These are phyloP conservation scores for Sapria himalayana DNA, from an alignment of 345 rosid genomes.

Conservation along the genomic window DNA sequence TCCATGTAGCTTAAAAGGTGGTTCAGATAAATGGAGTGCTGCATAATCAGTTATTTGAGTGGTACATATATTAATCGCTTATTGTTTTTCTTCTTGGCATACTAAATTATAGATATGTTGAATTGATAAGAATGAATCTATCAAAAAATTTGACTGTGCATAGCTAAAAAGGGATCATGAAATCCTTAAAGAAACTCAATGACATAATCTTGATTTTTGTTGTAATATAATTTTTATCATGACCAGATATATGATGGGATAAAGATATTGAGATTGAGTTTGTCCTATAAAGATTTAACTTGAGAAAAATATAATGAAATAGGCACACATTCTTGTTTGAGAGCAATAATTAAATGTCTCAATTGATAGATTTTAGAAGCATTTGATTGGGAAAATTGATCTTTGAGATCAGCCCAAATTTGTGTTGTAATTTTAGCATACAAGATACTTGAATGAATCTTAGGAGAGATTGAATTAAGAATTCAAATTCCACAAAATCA, in stretches of 20 bases:
- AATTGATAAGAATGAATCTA: background rate
- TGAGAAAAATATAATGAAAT: constrained; percentile 1
- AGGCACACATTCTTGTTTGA: background rate
- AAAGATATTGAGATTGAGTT: background rate
- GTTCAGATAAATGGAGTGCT: background rate
- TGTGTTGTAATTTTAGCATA: background rate
- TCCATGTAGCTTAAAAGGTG: background rate
- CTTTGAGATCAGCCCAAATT: background rate
- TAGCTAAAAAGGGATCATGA: background rate
- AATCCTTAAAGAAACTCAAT: background rate
- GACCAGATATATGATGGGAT: background rate
- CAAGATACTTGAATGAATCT: background rate
- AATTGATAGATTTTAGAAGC: too few species aligned
- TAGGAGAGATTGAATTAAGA: background rate
- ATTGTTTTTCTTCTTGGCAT: background rate
- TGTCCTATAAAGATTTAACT: background rate
- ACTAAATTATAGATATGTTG: background rate
- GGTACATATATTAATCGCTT: background rate
- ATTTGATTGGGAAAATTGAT: background rate
- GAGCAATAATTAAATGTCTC: too few species aligned
- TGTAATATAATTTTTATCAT: background rate
- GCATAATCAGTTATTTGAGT: background rate
- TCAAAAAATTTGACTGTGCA: background rate
- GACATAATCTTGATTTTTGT: background rate
- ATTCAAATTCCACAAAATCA: too few species aligned